Conservation (phyloP, 1,284 basidiomycete species). For the Dichomitus squalens region DNA sequence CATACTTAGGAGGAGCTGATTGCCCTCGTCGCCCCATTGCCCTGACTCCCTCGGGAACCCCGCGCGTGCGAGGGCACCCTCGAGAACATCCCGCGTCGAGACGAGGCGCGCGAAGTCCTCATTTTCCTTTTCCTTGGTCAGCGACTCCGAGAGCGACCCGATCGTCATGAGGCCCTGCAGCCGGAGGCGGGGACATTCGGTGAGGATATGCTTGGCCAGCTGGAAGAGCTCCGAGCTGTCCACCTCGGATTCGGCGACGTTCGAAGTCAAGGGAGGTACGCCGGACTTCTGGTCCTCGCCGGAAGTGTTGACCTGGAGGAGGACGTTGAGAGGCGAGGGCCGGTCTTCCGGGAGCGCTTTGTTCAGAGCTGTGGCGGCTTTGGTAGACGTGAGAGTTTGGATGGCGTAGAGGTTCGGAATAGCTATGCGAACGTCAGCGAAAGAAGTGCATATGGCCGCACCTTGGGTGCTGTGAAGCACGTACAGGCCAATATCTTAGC, state of each 20-base stretch:
- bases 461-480: slow-evolving; percentile 5
- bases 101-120: slow-evolving; percentile 81
- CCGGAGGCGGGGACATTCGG: slow-evolving; percentile 72
- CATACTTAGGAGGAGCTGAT: slow-evolving; percentile 86
- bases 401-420: slow-evolving; percentile 90
- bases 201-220: slow-evolving; percentile 76
- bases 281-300: slow-evolving; percentile 91
- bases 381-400: slow-evolving; percentile 89
- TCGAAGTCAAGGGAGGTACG: slow-evolving; percentile 55
- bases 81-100: slow-evolving; percentile 62
- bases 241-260: not conserved
- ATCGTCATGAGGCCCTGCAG: slow-evolving; percentile 97
- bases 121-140: slow-evolving; percentile 66
- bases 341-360: slow-evolving; percentile 66
- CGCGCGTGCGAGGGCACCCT: slow-evolving; percentile 44
- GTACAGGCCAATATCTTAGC: slow-evolving; percentile 86
- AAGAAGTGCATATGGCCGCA: slow-evolving; percentile 3
- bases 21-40: slow-evolving; percentile 52
- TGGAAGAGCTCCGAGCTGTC: slow-evolving; percentile 54
- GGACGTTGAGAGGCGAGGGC: slow-evolving; percentile 64
- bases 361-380: slow-evolving; percentile 85
- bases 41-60: slow-evolving; percentile 26
- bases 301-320: slow-evolving; percentile 95
- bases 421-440: slow-evolving; percentile 44
- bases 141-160: slow-evolving; percentile 78